Percentiles rank a stretch among this genome's conserved stretches.
These are phyloP conservation scores for Papiliotrema flavescens DNA, from an alignment of 1,284 basidiomycete species.

Conservation along the genomic window DNA sequence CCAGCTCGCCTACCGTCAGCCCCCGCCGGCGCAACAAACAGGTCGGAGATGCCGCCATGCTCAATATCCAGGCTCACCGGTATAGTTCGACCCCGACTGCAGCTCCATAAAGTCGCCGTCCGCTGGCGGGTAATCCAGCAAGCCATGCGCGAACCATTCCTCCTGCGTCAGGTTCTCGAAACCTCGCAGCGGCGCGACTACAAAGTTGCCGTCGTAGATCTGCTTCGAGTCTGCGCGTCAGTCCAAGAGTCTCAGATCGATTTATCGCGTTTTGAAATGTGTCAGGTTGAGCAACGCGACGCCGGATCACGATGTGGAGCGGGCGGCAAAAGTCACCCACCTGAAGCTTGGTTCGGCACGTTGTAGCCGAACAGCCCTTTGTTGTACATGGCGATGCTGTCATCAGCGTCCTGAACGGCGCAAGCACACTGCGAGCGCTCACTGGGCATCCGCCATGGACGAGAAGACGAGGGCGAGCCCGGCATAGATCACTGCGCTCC, in stretches of 20 bases:
- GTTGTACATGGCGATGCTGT: constrained; percentile 7
- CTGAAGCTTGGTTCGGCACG: constrained; percentile 1
- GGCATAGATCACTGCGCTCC: neutral
- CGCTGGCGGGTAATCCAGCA: constrained; percentile 58
- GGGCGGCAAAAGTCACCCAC: too few relatives aligned
- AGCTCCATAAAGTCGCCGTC: constrained; percentile 58
- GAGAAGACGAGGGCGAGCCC: neutral
- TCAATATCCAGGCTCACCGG: constrained; percentile 6
- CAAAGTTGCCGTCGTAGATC: constrained; percentile 4
- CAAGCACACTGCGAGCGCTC: neutral
- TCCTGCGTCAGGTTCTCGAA: constrained; percentile 1
- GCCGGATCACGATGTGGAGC: neutral
- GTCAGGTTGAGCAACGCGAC: neutral
- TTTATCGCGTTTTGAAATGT: neutral
- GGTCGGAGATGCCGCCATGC: neutral
- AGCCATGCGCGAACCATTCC: constrained; percentile 51
- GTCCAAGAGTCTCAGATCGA: neutral
- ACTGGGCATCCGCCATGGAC: neutral
- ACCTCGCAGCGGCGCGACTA: constrained; percentile 1
- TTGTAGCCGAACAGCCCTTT: constrained; percentile 7
- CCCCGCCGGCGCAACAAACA: too few relatives aligned
- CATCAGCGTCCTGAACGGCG: neutral
- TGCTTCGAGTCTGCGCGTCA: neutral
- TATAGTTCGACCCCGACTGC: constrained; percentile 13
- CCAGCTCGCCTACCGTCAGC: constrained; percentile 2